These are phyloP conservation scores for Picochlorum costavermella DNA, from an alignment of 139 green algal species.

Conservation along the genomic window DNA sequence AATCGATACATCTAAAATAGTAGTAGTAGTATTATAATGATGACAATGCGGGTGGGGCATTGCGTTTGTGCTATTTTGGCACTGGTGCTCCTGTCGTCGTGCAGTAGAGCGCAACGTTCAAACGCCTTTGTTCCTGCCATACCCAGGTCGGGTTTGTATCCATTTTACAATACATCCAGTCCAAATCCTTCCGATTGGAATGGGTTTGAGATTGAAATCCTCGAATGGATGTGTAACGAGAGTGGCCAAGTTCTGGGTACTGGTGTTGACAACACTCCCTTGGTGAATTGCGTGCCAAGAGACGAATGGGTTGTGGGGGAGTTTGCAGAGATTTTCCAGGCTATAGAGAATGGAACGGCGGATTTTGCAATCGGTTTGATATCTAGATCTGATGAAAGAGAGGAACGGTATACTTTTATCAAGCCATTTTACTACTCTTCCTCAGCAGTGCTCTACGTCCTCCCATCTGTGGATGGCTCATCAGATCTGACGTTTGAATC, in stretches of 20 bases:
- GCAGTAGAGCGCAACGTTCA: neutral
- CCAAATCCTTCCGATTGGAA: constrained; percentile 4
- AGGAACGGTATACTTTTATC: neutral
- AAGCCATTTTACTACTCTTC: constrained; percentile 6
- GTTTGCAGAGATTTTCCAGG: constrained; percentile 2
- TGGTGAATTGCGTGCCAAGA: neutral
- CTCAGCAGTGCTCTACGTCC: neutral
- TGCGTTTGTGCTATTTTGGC: neutral
- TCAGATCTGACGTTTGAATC: constrained; percentile 7
- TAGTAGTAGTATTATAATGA: no score
- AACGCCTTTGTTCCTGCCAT: neutral
- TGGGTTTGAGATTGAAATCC: constrained; percentile 5
- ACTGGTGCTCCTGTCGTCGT: neutral
- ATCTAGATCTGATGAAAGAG: neutral
- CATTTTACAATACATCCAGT: constrained; percentile 8
- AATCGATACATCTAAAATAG: no score
- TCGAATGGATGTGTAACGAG: constrained; percentile 7
- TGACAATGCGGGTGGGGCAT: no score
- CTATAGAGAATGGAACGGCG: constrained; percentile 5
- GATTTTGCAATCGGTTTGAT: constrained; percentile 8
- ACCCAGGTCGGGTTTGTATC: neutral
- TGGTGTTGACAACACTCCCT: constrained; percentile 3
- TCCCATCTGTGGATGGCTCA: neutral
- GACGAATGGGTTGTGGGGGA: constrained; percentile 1
- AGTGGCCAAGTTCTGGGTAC: neutral